These are phyloP conservation scores for Brassica carinata DNA, from an alignment of 345 rosid species.

Conservation along the genomic window DNA sequence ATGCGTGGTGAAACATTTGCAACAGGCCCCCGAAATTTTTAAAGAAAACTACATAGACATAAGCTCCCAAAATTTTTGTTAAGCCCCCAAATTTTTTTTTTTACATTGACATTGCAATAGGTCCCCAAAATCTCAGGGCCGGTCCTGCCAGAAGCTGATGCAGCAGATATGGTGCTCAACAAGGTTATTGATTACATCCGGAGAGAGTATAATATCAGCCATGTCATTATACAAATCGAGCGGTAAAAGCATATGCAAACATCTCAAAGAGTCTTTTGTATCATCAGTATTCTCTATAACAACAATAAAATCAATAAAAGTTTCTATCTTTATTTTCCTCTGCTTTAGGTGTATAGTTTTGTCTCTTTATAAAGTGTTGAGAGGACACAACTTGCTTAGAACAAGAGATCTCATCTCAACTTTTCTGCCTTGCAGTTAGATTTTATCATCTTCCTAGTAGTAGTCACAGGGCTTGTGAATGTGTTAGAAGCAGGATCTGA, in stretches of 20 bases:
- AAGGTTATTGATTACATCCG: slow-evolving; percentile 66
- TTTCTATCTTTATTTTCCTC: neutral
- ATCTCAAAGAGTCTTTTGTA: slow-evolving; percentile 17
- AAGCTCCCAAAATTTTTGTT: no score
- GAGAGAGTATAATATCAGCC: slow-evolving; percentile 74
- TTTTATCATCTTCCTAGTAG: slow-evolving; percentile 28
- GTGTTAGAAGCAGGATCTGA: slow-evolving; percentile 31
- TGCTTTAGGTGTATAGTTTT: slow-evolving; percentile 9
- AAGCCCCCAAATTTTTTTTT: no score
- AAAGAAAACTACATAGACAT: no score
- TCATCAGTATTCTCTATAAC: slow-evolving; percentile 20
- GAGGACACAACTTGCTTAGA: slow-evolving; percentile 32
- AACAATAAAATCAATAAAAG: slow-evolving; percentile 20
- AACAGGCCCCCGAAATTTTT: no score
- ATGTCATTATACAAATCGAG: slow-evolving; percentile 78
- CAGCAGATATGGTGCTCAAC: slow-evolving; percentile 74
- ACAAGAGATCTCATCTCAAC: slow-evolving; percentile 26
- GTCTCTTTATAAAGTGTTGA: slow-evolving; percentile 17
- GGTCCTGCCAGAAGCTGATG: slow-evolving; percentile 74
- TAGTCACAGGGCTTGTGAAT: slow-evolving; percentile 33
- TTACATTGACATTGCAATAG: no score
- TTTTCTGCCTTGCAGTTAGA: slow-evolving; percentile 18
- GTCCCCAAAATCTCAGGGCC: no score
- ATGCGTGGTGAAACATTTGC: no score
- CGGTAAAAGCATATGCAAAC: slow-evolving; percentile 36